Evolutionary conservation across 73 alveolate genomes (phyloP).

Genomic region (Paramecium caudatum): DNA sequence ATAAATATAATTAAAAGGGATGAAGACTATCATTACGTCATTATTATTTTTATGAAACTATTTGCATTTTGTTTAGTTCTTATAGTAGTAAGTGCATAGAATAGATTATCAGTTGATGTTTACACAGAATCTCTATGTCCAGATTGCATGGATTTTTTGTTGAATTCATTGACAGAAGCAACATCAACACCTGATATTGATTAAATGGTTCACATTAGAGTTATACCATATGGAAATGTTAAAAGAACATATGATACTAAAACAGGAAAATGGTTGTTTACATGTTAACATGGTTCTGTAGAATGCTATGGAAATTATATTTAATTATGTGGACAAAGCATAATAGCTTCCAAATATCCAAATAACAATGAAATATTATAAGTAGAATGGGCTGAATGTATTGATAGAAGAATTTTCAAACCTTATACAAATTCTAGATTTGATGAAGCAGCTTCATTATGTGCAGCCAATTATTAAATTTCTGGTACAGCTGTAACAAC

Average conservation of each 20-base stretch:
- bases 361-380: not conserved
- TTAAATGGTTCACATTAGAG: slow-evolving; percentile 59
- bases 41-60: slow-evolving; percentile 14
- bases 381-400: slow-evolving; percentile 33
- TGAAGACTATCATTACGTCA: slow-evolving; percentile 29
- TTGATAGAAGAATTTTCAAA: slow-evolving; percentile 13
- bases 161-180: slow-evolving; percentile 62
- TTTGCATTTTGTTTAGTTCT: not conserved
- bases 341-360: slow-evolving; percentile 3
- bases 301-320: slow-evolving; percentile 75
- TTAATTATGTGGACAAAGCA: slow-evolving; percentile 60
- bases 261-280: slow-evolving; percentile 28
- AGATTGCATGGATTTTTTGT: slow-evolving; percentile 64
- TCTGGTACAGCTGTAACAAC: not conserved
- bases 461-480: slow-evolving; percentile 6
- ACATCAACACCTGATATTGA: slow-evolving; percentile 53
- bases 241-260: slow-evolving; percentile 1
- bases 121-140: slow-evolving; percentile 76
- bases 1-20: not conserved
- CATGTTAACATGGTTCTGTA: slow-evolving; percentile 73
- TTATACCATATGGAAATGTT: slow-evolving; percentile 76
- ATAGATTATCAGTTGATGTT: slow-evolving; percentile 68
- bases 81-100: not conserved
- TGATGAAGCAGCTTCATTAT: slow-evolving; percentile 37
- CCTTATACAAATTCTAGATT: slow-evolving; percentile 44